Base-by-base conservation (phyloP, 139 green algal genomes). In the Penium margaritaceum region DNA sequence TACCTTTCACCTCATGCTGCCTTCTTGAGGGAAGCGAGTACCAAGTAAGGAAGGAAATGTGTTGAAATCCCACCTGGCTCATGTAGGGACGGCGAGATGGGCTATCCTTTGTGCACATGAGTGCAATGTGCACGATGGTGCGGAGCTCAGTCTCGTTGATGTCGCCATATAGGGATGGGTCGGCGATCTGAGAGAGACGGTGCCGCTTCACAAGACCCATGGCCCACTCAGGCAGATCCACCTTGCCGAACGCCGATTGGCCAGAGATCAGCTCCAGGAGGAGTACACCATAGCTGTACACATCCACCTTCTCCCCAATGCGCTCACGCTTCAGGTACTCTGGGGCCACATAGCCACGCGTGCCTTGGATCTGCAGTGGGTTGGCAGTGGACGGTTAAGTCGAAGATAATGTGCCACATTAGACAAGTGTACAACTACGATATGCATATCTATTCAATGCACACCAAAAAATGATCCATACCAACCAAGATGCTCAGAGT, bases 181-280 rank as follows among this genome's bases (percentile, higher is more conserved):
- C 51, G n/a, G n/a, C n/a, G n/a, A n/a, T n/a, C n/a, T n/a, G n/a
- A n/a, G n/a, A n/a, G n/a, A n/a, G n/a, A n/a, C n/a, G n/a, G n/a
- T n/a, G n/a, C n/a, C n/a, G n/a, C n/a, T n/a, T n/a, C n/a, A n/a
- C n/a, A n/a, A n/a, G n/a, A n/a, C n/a, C n/a, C n/a, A n/a, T n/a
- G n/a, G n/a, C 53, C 46, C 61, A 51, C 36, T 81, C 77, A 35
- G 41, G 19, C 3, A 70, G 24, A 21, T 61, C 60, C 33, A 19
- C n/a, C 2, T 82, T 72, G 24, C 37, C 66, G 46, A 72, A 83
- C 38, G 51, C 35, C 43, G 29, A 46, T 24, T 65, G n/a, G 61
- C 83, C 83, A 21, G 76, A 84, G 61, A 89, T 62, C 34, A 89
- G 57, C 69, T 89, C 84, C 76, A 89, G 73, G 51, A 89, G 68